These are phyloP conservation scores for Phytophthora boehmeriae DNA, from an alignment of 352 stramenopile genomes.

Conservation along the genomic window DNA sequence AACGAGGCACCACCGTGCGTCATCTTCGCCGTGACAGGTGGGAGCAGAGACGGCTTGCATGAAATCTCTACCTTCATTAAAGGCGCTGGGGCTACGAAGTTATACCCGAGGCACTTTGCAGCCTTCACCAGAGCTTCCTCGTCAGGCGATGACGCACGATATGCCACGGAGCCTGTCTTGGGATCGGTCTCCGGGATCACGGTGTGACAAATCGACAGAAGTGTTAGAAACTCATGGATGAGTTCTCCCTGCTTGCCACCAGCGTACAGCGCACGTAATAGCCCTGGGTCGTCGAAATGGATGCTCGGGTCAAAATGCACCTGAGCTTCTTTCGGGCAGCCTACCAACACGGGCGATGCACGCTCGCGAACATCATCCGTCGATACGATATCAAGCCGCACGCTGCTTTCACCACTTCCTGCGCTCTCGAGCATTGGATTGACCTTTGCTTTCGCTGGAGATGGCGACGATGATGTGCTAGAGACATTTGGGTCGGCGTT, in stretches of 20 bases:
- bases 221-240: constrained; percentile 63
- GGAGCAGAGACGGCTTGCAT: constrained; percentile 36
- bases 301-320: constrained; percentile 58
- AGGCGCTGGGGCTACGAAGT: constrained; percentile 55
- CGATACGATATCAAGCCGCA: constrained; percentile 27
- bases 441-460: constrained; percentile 21
- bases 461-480: neutral
- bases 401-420: constrained; percentile 3
- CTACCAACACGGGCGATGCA: constrained; percentile 2
- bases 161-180: constrained; percentile 48
- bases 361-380: constrained; percentile 24
- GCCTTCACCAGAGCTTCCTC: constrained; percentile 73
- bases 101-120: constrained; percentile 65
- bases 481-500: neutral
- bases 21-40: constrained; percentile 11
- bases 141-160: constrained; percentile 64
- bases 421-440: constrained; percentile 7
- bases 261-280: constrained; percentile 41
- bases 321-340: constrained; percentile 40
- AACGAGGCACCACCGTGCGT: constrained; percentile 12
- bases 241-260: constrained; percentile 41
- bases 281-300: constrained; percentile 59
- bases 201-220: constrained; percentile 69
- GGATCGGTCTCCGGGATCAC: constrained; percentile 73
- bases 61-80: constrained; percentile 61